Evolutionary conservation across 106 monocot genomes (phyloP).

Genomic region (Dendrobium chrysotoxum): DNA sequence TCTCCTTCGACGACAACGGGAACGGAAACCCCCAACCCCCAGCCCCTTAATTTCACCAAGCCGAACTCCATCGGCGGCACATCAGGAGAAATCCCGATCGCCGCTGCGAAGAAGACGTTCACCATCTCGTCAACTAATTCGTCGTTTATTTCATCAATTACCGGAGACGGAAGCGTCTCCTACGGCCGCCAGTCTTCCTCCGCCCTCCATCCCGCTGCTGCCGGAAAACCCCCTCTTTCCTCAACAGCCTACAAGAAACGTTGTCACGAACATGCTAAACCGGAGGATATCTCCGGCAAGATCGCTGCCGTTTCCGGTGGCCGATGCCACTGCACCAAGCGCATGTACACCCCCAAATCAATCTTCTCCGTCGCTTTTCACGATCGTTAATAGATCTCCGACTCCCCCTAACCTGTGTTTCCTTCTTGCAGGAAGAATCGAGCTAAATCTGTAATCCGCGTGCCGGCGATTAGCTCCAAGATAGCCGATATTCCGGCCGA

Average conservation of each 20-base stretch:
- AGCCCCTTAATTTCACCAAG: background rate
- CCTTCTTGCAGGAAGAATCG: slow-evolving; percentile 33
- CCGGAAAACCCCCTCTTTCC: background rate
- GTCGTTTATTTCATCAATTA: slow-evolving; percentile 73
- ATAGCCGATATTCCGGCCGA: slow-evolving; percentile 65
- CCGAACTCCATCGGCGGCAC: too few relatives aligned
- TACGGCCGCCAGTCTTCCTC: slow-evolving; percentile 44
- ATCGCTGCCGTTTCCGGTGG: slow-evolving; percentile 45
- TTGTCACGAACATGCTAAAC: slow-evolving; percentile 26
- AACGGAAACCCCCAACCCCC: background rate
- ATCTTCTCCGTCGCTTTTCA: background rate
- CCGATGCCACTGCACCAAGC: slow-evolving; percentile 86
- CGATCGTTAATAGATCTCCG: background rate
- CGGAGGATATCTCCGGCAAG: too few relatives aligned
- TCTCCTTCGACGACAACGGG: background rate
- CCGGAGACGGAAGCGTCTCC: slow-evolving; percentile 78
- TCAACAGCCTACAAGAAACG: slow-evolving; percentile 25
- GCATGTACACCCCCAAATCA: slow-evolving; percentile 28
- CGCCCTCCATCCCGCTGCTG: slow-evolving; percentile 9
- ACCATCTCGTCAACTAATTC: slow-evolving; percentile 57
- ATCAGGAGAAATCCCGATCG: background rate
- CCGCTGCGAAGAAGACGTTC: background rate
- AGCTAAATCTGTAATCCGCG: slow-evolving; percentile 44
- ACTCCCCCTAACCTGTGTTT: background rate
- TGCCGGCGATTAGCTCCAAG: slow-evolving; percentile 72